Evolutionary conservation across 345 rosid species (phyloP), one percentile per base, ranked within the genome.

Genomic region (Garcia nutans): DNA sequence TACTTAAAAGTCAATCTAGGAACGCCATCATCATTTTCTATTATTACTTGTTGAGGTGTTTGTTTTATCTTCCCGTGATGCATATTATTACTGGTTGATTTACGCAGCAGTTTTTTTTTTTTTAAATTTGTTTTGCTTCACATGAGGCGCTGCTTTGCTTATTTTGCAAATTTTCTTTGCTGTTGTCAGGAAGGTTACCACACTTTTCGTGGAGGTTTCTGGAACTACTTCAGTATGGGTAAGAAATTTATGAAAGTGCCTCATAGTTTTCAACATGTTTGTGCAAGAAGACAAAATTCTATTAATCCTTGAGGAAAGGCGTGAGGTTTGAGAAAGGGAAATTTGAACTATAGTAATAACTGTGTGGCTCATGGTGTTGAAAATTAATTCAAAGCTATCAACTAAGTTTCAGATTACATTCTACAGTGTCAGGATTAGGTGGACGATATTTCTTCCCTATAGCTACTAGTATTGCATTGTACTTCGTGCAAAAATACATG

Each of bases 141-240:
- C 59, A 57, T 52, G 15, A 44, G 59, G 50, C 54, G 33, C 59
- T 66, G n/a, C 56, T 33, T 62, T 26, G n/a, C 73, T 81, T 74
- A 64, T 33, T 37, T 60, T n/a, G 57, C 1, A 15, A 61, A 31
- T 64, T 59, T 68, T 68, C 19, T 70, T 68, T 28, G 28, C 68
- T 81, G 23, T 76, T 72, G 60, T 76, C 91, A 88, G 93, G 91
- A 83, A 63, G 93, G 91, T 47, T 80, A 80, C 76, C 89, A 85
- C 75, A 89, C 93, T 56, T 91, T 76, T 84, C 93, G 96, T 54
- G 96, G 96, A 28, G 96, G 96, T 49, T 91, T 91, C 82, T 91
- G 96, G 96, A 91, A 91, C 83, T 91, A 91, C 78, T 91, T 91
- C 84, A 89, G 96, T 78, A 83, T 91, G 86, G 96, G 93, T 89